Evolutionary conservation across 169 alveolate genomes (phyloP).

Genomic region (Eimeria acervulina): DNA sequence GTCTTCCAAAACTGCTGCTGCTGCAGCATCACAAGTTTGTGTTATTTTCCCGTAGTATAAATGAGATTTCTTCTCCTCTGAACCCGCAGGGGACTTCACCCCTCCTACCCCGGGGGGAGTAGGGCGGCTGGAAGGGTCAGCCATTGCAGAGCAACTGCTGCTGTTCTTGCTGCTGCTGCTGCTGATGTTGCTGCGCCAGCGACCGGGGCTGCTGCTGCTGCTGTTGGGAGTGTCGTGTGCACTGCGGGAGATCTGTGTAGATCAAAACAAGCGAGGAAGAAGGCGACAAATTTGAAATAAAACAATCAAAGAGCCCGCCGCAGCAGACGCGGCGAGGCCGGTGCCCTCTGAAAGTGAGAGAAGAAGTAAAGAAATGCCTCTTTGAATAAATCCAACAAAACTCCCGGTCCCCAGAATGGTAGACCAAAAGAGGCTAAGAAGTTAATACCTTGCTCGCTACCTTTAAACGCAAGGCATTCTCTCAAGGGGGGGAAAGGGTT

Average conservation of each 20-base stretch:
- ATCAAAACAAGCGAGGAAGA: neutral
- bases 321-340: neutral
- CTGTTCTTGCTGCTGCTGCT: constrained; percentile 26
- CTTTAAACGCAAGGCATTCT: neutral
- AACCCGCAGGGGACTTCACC: neutral
- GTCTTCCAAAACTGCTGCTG: constrained; percentile 29
- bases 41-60: constrained; percentile 10
- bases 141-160: neutral
- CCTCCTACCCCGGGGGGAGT: neutral
- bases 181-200: neutral
- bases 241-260: neutral
- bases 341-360: neutral
- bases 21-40: neutral
- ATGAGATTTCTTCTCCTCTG: neutral
- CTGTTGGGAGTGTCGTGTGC: neutral
- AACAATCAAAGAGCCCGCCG: neutral
- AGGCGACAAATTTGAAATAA: neutral
- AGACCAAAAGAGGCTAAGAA: neutral
- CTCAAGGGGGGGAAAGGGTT: neutral
- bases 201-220: neutral
- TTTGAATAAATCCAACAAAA: too few relatives aligned
- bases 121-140: neutral
- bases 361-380: neutral
- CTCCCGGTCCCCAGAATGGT: too few relatives aligned
- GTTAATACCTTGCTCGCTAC: neutral